Percentiles rank a stretch among this genome's conserved stretches.
Evolutionary conservation across 257 asterid genomes (phyloP).

Genomic region (Solanum gracilifrons): DNA sequence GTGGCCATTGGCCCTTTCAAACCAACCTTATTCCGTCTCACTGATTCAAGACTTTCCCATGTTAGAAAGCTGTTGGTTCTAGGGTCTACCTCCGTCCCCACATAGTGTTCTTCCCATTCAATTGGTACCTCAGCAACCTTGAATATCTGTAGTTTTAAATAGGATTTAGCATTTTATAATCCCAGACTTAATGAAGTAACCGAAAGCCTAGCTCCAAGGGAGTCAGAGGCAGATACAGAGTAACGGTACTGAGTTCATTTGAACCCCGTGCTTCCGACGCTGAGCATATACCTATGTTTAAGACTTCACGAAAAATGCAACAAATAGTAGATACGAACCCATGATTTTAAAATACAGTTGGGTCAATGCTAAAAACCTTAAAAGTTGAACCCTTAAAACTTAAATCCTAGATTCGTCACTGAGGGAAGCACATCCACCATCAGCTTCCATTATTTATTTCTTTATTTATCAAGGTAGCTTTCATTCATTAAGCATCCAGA

Average conservation of each 20-base stretch:
- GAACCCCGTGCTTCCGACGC: not conserved
- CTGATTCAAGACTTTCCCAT: constrained; percentile 97
- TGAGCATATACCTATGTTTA: not conserved
- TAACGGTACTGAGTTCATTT: not conserved
- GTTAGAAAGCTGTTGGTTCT: constrained; percentile 93
- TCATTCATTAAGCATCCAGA: no score
- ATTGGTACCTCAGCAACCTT: constrained; percentile 78
- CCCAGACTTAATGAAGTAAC: not conserved
- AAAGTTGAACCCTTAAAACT: not conserved
- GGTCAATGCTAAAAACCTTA: not conserved
- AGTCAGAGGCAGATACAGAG: not conserved
- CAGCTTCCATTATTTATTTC: no score
- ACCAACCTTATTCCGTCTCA: constrained; percentile 76
- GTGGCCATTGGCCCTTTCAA: constrained; percentile 98
- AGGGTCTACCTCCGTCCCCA: constrained; percentile 80
- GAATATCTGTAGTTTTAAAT: constrained; percentile 38
- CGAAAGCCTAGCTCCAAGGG: not conserved
- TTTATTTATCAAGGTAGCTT: no score
- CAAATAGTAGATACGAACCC: not conserved
- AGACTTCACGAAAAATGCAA: not conserved
- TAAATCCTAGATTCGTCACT: not conserved
- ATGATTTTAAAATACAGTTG: not conserved
- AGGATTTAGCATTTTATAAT: not conserved
- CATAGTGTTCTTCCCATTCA: constrained; percentile 96
- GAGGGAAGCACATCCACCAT: no score